Base-by-base conservation (phyloP, 2,329 filamentous ascomycete species). In the Chalaropsis thielavioides region DNA sequence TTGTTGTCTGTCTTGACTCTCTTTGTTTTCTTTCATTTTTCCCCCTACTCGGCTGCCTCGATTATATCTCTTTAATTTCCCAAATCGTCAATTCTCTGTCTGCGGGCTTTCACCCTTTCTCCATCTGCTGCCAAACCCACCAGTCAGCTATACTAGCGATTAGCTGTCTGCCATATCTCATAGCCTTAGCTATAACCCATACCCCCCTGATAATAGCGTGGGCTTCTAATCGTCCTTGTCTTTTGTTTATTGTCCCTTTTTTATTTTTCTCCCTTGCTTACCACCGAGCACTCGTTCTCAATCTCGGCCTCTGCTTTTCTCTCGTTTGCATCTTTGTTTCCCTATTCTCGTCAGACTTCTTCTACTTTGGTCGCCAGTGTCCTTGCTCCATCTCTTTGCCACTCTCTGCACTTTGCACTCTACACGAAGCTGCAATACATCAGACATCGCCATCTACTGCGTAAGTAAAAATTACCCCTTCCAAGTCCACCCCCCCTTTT, bases 131-230 rank as follows among this genome's bases (percentile, higher is more conserved):
- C 19, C n/a, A 43, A n/a, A n/a, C 11, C 59, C 40, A 40, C 40
- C 40, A 40, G 38, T 43, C 15, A 61, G 38, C 59, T n/a, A 35
- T 24, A 8, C 40, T 6, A 31, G 31, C 31, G 31, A 31, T 31
- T 31, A 31, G 22, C 41, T 38, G 24, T 61, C 31, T 22, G 22
- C 40, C n/a, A 60, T 24, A 49, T 17, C 44, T n/a, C n/a, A 49
- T 24, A 49, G 24, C 54, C 54, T 31, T 35, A 27, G 11, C 24
- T 24, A 58, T 58, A 58, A 27, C 54, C 31, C 31, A 38, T 27
- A 38, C 27, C 54, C 54, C 54, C 54, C 54, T 58, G 54, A 62
- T 49, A 22, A 62, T 62, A 62, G 60, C 43, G 60, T 46, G 60
- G 35, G 60, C 60, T 62, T 62, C 44, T 63, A 63, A 56, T 63